Evolutionary conservation across 2,329 filamentous ascomycete genomes (phyloP), one percentile per base, ranked within the genome.

Genomic region (Epichloe uncinata): DNA sequence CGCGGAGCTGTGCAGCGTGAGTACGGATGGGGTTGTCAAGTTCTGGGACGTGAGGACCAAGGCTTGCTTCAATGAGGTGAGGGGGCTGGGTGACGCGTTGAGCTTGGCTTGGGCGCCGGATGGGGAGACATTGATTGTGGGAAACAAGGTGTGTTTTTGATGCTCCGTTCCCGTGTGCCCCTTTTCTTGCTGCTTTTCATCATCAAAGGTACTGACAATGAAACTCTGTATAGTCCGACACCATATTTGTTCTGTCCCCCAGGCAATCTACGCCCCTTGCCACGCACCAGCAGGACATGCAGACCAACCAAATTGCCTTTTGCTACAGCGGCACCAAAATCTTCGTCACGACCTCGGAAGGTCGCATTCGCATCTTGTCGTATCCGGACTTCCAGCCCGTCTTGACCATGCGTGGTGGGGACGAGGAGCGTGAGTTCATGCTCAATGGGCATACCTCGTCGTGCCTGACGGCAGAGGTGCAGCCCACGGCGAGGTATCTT

Each of bases 41-140:
- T 81, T 91, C 57, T 91, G 86, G 86, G 86, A 91, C 60, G 84
- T 89, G 12, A 73, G 85, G 58, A 84, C 77, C 52, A 87, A 85
- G 61, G 74, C 76, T 2, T 82, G 81, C 57, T 74, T 84, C 54
- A 85, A 84, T 48, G 82, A 87, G 62, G 74, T 87, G 38, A 81
- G 78, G 56, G 76, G 75, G 4, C 70, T 82, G 43, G 83, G 81
- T 7, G 78, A 81, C 55, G 79, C 85, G 3, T 82, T 86, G 57
- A 84, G 81, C 11, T 69, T 91, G 51, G 81, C 78, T 0, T 91
- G 86, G 86, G 77, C 77, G 34, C 85, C 86, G 0, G 78, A 85
- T 57, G 86, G 86, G 2, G 73, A 77, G 49, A 78, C 77, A 42
- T 67, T 91, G 43, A 69, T 90, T 4, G 84, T 87, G 34, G 85